These are phyloP conservation scores for Dioscorea alata DNA, from an alignment of 106 monocot species.

Conservation along the genomic window DNA sequence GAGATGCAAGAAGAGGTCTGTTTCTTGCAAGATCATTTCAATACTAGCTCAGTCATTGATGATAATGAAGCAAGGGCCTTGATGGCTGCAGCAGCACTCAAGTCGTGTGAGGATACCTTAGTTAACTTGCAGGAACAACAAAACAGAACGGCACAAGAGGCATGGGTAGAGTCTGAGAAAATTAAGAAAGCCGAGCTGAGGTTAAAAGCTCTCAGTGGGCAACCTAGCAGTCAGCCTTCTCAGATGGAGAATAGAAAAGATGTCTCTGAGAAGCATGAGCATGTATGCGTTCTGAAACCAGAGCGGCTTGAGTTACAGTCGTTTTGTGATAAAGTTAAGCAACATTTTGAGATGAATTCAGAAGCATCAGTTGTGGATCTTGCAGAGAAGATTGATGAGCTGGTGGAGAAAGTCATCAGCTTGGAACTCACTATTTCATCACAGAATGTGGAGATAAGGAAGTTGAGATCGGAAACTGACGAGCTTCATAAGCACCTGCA, in stretches of 20 bases:
- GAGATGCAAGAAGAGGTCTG: constrained; percentile 12
- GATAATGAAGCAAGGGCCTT: constrained; percentile 8
- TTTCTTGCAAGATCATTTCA: constrained; percentile 11
- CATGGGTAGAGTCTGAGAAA: constrained; percentile 1
- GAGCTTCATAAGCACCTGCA: constrained; percentile 18
- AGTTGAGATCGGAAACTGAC: constrained; percentile 6
- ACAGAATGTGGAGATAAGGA: constrained; percentile 19
- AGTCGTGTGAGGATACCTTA: constrained; percentile 10
- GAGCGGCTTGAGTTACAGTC: constrained; percentile 17
- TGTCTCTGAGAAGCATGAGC: neutral
- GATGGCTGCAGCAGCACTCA: constrained; percentile 9
- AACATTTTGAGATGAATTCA: constrained; percentile 18
- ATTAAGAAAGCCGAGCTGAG: neutral
- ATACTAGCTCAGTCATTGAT: neutral
- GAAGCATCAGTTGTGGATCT: constrained; percentile 18
- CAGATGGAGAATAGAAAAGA: neutral
- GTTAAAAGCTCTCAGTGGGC: constrained; percentile 2
- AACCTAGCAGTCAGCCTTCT: neutral
- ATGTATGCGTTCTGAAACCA: constrained; percentile 3
- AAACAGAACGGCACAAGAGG: neutral
- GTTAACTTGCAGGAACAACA: constrained; percentile 11
- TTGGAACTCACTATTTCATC: constrained; percentile 32
- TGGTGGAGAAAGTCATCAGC: constrained; percentile 19
- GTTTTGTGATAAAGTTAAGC: constrained; percentile 22
- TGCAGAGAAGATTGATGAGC: constrained; percentile 34